Base-by-base conservation (phyloP, 352 stramenopile genomes). In the Phytophthora parvispora region DNA sequence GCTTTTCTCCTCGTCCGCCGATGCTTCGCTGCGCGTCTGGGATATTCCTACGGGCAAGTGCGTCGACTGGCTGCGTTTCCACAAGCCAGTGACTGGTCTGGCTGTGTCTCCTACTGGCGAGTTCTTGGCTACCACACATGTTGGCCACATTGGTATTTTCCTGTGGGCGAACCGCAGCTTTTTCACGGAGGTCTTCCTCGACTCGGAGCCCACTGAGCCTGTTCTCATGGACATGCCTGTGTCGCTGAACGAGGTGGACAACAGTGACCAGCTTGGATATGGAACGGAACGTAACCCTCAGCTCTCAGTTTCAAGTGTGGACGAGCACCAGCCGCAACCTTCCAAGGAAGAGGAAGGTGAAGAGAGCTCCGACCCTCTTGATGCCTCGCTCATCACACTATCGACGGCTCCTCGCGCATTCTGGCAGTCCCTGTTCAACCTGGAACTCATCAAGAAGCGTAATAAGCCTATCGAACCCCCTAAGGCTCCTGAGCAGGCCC, bases 381-480 rank as follows among this genome's bases (percentile, higher is more conserved):
- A 89, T 59, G 69, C 64, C 18, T 85, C 77, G 31, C 52, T 95
- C 22, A 93, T 97, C 50, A 92, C 81, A 50, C 74, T 97, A 9
- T 96, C 90, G 28, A 92, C 72, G 4, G 82, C 79, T 8, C 92
- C 94, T 9, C 86, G 90, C 54, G 90, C 86, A 6, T 93, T 97
- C 52, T 98, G 94, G 94, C 83, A 95, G 53, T 94, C 91, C 45
- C 75, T 98, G 16, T 97, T 97, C 72, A 86, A 97, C 48, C 81
- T 98, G 40, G 96, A 99, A 67, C 78, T 99, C 32, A 98, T 99
- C 61, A 98, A 98, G 71, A 91, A 98, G 74, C 84, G 97, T 25
- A 99, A 99, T 81, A 99, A 99, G 70, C 96, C 97, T 8, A 97
- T 94, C 25, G 94, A 98, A 63, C 87, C 97, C 16, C 96, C 95